Conservation (phyloP, 805 yeast genomes). For the Candida loeiensis region DNA sequence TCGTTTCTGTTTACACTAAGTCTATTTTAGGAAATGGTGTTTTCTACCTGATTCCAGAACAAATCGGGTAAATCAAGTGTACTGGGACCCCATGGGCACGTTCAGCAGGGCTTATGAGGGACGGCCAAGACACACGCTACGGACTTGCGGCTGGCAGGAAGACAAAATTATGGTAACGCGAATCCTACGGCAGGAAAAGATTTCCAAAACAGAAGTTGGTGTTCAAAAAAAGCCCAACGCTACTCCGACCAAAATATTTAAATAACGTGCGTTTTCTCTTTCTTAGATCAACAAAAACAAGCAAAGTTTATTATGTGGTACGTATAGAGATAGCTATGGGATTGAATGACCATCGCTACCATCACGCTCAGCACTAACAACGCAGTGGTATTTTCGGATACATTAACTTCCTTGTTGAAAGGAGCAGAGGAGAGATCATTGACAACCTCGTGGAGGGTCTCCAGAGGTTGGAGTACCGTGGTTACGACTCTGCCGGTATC, state of each 20-base stretch:
- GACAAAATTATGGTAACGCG: too few species aligned
- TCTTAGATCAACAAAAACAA: not conserved
- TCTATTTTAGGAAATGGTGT: not conserved
- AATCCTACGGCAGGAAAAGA: not conserved
- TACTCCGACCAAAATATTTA: slow-evolving; percentile 2
- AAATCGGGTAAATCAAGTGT: not conserved
- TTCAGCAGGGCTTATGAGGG: not conserved
- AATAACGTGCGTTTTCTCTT: slow-evolving; percentile 4
- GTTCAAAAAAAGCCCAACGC: not conserved
- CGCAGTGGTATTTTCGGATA: slow-evolving; percentile 95
- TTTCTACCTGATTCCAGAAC: not conserved
- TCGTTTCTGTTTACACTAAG: slow-evolving; percentile 1
- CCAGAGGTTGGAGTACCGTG: slow-evolving; percentile 89
- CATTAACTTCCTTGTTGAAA: slow-evolving; percentile 90
- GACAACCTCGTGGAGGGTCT: slow-evolving; percentile 85
- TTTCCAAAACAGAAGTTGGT: not conserved
- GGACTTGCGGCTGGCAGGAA: too few species aligned
- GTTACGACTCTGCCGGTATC: slow-evolving; percentile 95
- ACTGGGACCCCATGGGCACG: not conserved
- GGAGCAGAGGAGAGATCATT: slow-evolving; percentile 86
- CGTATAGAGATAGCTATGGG: not conserved
- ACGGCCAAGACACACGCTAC: too few species aligned
- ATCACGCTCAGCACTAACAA: slow-evolving; percentile 2
- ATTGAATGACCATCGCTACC: not conserved
- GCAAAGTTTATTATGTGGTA: slow-evolving; percentile 7